Evolutionary conservation across 2,329 filamentous ascomycete genomes (phyloP).

Genomic region (Claviceps fusiformis): DNA sequence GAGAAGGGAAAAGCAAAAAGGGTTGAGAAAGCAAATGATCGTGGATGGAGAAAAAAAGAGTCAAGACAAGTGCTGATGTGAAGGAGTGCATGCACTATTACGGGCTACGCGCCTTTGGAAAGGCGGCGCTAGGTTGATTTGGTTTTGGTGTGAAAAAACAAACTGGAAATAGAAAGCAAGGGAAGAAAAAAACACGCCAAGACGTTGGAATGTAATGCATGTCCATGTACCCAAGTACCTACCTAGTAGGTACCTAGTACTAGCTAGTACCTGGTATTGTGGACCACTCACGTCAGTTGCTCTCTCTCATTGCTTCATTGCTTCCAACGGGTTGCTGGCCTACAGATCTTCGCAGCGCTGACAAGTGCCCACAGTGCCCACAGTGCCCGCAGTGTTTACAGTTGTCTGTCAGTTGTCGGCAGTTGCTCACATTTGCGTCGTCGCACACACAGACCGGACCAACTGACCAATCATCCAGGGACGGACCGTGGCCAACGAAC

Average conservation of each 20-base stretch:
- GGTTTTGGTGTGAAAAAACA: not conserved
- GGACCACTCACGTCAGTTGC: not conserved
- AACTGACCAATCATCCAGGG: too few species aligned
- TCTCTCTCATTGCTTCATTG: too few species aligned
- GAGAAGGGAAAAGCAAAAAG: not conserved
- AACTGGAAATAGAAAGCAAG: not conserved
- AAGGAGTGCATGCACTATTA: not conserved
- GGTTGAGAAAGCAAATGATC: not conserved
- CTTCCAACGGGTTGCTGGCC: too few species aligned
- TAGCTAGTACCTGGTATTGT: not conserved
- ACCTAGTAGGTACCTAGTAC: not conserved
- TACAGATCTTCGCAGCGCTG: too few species aligned
- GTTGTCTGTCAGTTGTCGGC: too few species aligned
- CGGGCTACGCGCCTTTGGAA: not conserved
- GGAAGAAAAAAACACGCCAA: not conserved
- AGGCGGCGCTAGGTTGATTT: not conserved
- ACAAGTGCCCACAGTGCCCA: too few species aligned
- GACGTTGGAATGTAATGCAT: not conserved
- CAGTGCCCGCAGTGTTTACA: too few species aligned
- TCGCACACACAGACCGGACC: too few species aligned
- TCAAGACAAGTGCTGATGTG: not conserved
- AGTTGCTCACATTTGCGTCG: too few species aligned
- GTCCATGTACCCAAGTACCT: too few species aligned
- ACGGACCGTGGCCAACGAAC: too few species aligned
- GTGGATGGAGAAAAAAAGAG: not conserved